phyloP scores from a whole-genome alignment of 192 early-diverging fungal genomes.

The Dissophora globulifera region DNA sequence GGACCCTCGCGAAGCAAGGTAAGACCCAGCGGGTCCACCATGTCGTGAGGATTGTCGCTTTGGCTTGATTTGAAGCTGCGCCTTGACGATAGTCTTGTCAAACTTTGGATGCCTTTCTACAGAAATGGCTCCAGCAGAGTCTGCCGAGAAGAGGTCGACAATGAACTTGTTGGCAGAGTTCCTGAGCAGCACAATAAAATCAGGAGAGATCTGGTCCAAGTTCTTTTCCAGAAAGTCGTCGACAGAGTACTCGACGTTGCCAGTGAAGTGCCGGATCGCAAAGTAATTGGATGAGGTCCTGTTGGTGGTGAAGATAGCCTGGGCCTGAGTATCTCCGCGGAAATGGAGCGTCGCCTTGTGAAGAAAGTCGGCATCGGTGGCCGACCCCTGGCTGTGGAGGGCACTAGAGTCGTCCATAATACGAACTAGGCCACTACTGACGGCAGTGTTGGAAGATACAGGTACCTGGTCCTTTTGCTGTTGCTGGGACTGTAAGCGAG shows the following conservation, averaged over 20 bases:
- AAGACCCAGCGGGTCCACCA: constrained; percentile 10
- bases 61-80: constrained; percentile 79
- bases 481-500: constrained; percentile 14
- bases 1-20: constrained; percentile 44
- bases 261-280: constrained; percentile 80
- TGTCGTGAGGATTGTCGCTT: constrained; percentile 71
- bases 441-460: constrained; percentile 24
- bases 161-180: constrained; percentile 80
- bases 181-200: constrained; percentile 86
- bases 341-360: constrained; percentile 55
- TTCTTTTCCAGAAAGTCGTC: constrained; percentile 84
- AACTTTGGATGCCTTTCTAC: constrained; percentile 81
- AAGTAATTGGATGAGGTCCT: constrained; percentile 62
- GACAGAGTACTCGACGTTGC: constrained; percentile 80
- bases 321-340: constrained; percentile 41
- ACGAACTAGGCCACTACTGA: constrained; percentile 56
- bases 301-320: constrained; percentile 55
- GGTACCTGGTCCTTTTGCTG: constrained; percentile 13
- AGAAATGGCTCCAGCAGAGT: constrained; percentile 65
- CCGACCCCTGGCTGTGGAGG: constrained; percentile 55
- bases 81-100: constrained; percentile 75
- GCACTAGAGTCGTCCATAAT: constrained; percentile 59
- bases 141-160: constrained; percentile 75
- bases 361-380: constrained; percentile 55
- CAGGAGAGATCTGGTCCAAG: constrained; percentile 73